Conservation (phyloP, 352 stramenopile species). For the Pilasporangium apinafurcum region DNA sequence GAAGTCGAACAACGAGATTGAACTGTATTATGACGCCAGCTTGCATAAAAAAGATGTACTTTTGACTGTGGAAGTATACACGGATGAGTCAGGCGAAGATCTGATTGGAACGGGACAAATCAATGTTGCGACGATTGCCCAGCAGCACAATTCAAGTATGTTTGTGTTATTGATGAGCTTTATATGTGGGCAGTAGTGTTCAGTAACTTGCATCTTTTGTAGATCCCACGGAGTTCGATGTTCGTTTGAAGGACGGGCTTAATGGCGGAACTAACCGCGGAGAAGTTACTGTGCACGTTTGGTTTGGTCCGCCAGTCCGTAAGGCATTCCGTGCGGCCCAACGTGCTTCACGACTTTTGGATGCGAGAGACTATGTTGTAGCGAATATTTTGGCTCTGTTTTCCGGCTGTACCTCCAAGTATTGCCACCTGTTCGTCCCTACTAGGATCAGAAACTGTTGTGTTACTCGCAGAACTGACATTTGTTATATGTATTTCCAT, state of each 20-base stretch:
- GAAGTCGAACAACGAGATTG: conserved; percentile 67
- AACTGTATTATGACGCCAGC: conserved; percentile 71
- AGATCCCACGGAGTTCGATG: conserved; percentile 26
- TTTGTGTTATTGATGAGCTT: background rate
- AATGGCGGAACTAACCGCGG: conserved; percentile 34
- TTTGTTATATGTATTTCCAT: background rate
- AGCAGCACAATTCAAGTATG: conserved; percentile 26
- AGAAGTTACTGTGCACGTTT: conserved; percentile 55
- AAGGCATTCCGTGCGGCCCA: conserved; percentile 73
- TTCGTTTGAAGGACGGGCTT: conserved; percentile 45
- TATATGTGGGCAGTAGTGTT: background rate
- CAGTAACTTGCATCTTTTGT: background rate
- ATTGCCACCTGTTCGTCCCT: too few relatives aligned
- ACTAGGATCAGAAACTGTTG: conserved; percentile 14
- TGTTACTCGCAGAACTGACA: too few relatives aligned
- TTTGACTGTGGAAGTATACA: conserved; percentile 66
- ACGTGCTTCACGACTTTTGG: conserved; percentile 63
- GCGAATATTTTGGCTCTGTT: conserved; percentile 37
- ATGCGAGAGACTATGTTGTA: conserved; percentile 65
- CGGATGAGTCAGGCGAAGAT: conserved; percentile 63
- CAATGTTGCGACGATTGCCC: conserved; percentile 32
- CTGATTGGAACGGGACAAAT: conserved; percentile 69
- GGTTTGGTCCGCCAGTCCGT: conserved; percentile 72
- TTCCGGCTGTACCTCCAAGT: conserved; percentile 22
- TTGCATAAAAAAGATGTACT: conserved; percentile 32